Base-by-base conservation (phyloP, 345 rosid species). In the Camelina sativa region DNA sequence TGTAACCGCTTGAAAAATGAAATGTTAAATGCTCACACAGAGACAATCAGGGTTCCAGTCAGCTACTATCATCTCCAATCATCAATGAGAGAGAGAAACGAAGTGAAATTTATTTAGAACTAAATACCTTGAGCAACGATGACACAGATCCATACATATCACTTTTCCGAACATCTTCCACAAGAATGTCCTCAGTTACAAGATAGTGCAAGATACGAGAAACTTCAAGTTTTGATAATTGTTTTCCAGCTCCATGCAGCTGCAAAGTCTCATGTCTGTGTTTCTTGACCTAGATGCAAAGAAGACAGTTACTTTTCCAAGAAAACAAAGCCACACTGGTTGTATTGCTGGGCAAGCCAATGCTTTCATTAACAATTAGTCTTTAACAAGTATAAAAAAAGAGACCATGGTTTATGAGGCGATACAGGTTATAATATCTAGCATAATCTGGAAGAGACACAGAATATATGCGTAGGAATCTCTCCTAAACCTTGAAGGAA, bases 161-260 rank as follows among this genome's bases (percentile, higher is more conserved):
- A 81, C 97, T 95, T 88, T 95, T 95, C 87, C 90, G 88, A 60
- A 95, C 94, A 17, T 92, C 99, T 84, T 92, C 99, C 65, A 77
- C 77, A 71, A 95, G 97, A 72, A 83, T 82, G 69, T 90, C 97
- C 56, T 90, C 92, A 9, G 85, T 86, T 43, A 95, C 97, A 67
- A 95, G 96, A 82, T 91, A 89, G 6, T 89, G 93, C 72, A 95
- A 57, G 77, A 95, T 60, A 38, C 97, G 89, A 46, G 92, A 92
- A 44, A 96, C 97, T 87, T 95, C 99, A 73, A 84, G 83, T 83
- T 89, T 95, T 32, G 84, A 76, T 60, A 92, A 69, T 55, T 85
- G 89, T 82, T 95, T 95, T 76, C 99, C 99, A 51, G 90, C 96
- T 69, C 97, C 99, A 85, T 95, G 99, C 67, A 95, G 75, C 54